These are phyloP conservation scores for Steccherinum ochraceum DNA, from an alignment of 768 basidiomycete genomes.

Conservation along the genomic window DNA sequence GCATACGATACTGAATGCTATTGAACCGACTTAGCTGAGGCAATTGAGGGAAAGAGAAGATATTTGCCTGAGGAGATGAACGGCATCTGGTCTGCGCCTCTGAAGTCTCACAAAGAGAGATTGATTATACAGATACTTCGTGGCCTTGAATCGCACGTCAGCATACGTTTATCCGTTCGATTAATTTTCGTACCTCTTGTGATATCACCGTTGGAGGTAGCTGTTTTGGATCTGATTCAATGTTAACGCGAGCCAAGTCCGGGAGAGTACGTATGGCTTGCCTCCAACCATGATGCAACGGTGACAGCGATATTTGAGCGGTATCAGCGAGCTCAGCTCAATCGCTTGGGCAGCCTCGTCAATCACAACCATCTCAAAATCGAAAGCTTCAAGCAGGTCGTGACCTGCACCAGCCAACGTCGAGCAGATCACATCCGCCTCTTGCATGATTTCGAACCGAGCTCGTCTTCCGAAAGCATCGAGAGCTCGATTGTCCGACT, in stretches of 20 bases:
- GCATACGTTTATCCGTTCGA: too few relatives aligned
- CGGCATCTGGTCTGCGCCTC: slow-evolving; percentile 69
- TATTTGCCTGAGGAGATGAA: slow-evolving; percentile 81
- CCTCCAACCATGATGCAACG: slow-evolving; percentile 93
- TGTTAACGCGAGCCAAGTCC: not conserved
- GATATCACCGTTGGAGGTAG: slow-evolving; percentile 91
- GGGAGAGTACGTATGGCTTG: slow-evolving; percentile 19
- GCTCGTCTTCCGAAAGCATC: slow-evolving; percentile 76
- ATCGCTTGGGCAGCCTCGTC: slow-evolving; percentile 98
- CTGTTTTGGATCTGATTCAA: slow-evolving; percentile 72
- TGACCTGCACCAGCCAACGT: slow-evolving; percentile 94
- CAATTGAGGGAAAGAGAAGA: not conserved
- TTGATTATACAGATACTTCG: slow-evolving; percentile 74
- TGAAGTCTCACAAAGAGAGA: slow-evolving; percentile 91
- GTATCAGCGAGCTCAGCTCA: slow-evolving; percentile 91
- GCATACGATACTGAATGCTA: slow-evolving; percentile 99
- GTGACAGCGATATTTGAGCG: slow-evolving; percentile 78
- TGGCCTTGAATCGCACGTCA: slow-evolving; percentile 42
- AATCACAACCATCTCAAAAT: slow-evolving; percentile 95
- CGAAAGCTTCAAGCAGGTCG: slow-evolving; percentile 72
- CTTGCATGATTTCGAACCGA: slow-evolving; percentile 68
- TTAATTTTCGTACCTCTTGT: slow-evolving; percentile 36
- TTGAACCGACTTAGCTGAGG: not conserved
- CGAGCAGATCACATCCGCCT: slow-evolving; percentile 90
- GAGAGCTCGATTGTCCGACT: slow-evolving; percentile 71